A percentile compares a stretch with the other conserved stretches of the same genome.
Conservation (phyloP, 192 early-diverging fungal genomes). For the Backusella luteola region DNA sequence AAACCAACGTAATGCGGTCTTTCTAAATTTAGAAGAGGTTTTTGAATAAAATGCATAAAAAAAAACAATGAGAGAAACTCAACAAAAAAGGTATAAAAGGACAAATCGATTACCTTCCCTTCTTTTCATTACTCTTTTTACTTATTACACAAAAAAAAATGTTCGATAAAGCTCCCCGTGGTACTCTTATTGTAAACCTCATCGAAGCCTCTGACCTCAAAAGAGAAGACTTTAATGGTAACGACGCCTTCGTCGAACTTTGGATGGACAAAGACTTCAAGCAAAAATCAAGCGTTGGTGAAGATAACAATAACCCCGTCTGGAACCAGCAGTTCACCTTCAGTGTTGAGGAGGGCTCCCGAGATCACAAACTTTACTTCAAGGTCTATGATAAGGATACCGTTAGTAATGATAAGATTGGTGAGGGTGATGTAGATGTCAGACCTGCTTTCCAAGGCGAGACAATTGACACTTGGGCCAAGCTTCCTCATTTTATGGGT, state of each 20-base stretch:
- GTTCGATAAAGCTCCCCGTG: slow-evolving; percentile 17
- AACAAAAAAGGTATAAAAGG: background rate
- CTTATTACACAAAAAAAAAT: background rate
- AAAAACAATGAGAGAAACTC: background rate
- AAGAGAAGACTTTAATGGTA: slow-evolving; percentile 23
- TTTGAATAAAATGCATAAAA: background rate
- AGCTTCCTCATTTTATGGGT: slow-evolving; percentile 36
- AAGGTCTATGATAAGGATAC: slow-evolving; percentile 37
- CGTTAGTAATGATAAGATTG: slow-evolving; percentile 38
- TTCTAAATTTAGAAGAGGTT: background rate
- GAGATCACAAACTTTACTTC: slow-evolving; percentile 33
- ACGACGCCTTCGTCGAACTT: slow-evolving; percentile 30
- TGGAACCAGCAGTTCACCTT: slow-evolving; percentile 28
- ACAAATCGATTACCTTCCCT: background rate
- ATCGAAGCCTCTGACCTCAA: slow-evolving; percentile 26
- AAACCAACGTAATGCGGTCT: background rate
- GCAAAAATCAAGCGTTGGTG: slow-evolving; percentile 14
- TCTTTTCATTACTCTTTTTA: background rate
- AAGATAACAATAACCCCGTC: slow-evolving; percentile 28
- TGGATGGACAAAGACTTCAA: slow-evolving; percentile 32
- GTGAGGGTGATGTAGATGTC: slow-evolving; percentile 24
- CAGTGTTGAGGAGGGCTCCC: slow-evolving; percentile 11
- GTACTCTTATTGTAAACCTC: slow-evolving; percentile 15
- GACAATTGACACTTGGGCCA: slow-evolving; percentile 25
- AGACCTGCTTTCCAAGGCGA: slow-evolving; percentile 16